phyloP scores from a whole-genome alignment of 345 rosid species.

The Lumnitzera racemosa region DNA sequence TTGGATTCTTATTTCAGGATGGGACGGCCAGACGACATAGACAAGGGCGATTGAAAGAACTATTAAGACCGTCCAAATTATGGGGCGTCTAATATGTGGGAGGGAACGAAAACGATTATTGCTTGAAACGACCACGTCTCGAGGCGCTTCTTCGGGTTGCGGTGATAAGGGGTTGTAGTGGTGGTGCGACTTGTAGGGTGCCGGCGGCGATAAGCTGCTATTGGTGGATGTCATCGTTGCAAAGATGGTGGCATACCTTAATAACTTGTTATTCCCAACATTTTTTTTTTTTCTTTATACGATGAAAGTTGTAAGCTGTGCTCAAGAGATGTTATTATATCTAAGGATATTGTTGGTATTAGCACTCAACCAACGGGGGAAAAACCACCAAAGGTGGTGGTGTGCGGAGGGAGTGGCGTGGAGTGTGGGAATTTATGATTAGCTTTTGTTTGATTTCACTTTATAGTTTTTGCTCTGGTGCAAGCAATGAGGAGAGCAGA shows the following conservation, averaged over 20 bases:
- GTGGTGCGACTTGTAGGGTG: background rate
- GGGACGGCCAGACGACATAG: slow-evolving; percentile 11
- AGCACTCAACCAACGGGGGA: too few relatives aligned
- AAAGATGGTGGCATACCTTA: too few relatives aligned
- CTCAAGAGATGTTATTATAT: too few relatives aligned
- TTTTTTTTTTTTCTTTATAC: too few relatives aligned
- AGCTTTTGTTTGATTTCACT: slow-evolving; percentile 2
- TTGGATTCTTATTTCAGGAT: slow-evolving; percentile 2
- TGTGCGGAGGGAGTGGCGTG: background rate
- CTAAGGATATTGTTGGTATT: too few relatives aligned
- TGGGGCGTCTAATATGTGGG: background rate
- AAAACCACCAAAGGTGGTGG: background rate
- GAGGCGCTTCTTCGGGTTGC: background rate
- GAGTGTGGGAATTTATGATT: background rate
- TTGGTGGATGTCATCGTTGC: too few relatives aligned
- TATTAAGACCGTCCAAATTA: background rate
- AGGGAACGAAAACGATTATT: background rate
- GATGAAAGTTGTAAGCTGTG: too few relatives aligned
- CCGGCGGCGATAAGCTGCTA: background rate
- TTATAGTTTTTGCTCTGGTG: slow-evolving; percentile 6
- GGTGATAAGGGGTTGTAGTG: slow-evolving; percentile 7
- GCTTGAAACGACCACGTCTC: background rate
- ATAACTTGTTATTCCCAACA: too few relatives aligned
- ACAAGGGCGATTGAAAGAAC: background rate
- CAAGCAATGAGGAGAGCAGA: slow-evolving; percentile 4